Evolutionary conservation across 129 eudicot genomes (phyloP), one percentile per base, ranked within the genome.

Genomic region (Flaveria linearis): DNA sequence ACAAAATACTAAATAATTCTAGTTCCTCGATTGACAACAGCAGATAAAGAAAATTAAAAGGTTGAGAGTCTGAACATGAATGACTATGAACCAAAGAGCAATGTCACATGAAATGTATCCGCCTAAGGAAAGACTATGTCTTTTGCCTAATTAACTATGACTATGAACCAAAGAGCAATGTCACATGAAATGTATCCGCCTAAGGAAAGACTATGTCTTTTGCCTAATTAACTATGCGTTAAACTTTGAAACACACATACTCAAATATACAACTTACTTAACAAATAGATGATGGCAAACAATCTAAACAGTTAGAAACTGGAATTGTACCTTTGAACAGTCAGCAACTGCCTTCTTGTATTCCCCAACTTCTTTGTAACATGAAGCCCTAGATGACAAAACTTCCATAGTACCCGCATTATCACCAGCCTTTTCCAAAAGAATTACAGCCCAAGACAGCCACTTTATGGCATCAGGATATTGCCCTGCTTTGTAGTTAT

Each of bases 301-400:
- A 73, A 42, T 18, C 62, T 63, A 10, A 50, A 63, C 5, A 36
- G 13, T 43, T 12, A 1, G 39, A 25, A 76, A 75, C 41, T 3
- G 75, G 25, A 68, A 75, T 25, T 72, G 64, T 84, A 94, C 99
- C 97, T 94, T 94, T 60, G 97, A 85, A 81, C 97, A 94, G 72
- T 94, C 99, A 75, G 99, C 99, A 78, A 94, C 97, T 71, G 99
- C 99, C 83, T 94, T 94, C 84, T 94, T 94, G 67, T 94, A 94
- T 81, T 94, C 99, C 9, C 99, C 99, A 61, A 89, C 99, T 86
- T 94, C 99, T 83, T 94, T 94, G 80, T 91, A 94, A 75, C 97
- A 94, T 1, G 99, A 94, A 61, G 99, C 99, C 58, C 99, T 80
- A 47, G 84, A 77, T 28, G 91, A 76, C 63, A 94, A 86, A 23